Base-by-base conservation (phyloP, 1,139 yeast species). In the Lodderomyces orthopsilosis region DNA sequence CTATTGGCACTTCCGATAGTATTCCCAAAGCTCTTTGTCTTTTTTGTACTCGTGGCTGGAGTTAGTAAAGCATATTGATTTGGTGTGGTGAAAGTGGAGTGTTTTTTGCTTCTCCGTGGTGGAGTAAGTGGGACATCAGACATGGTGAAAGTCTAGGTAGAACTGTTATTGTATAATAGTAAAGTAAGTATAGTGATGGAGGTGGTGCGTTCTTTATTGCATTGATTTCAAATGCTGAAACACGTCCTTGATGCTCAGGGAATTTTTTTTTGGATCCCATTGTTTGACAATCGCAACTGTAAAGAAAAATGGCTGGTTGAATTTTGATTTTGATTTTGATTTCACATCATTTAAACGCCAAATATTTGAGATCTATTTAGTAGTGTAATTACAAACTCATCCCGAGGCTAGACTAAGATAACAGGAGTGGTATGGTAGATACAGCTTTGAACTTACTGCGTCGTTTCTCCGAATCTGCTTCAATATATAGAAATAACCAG, bases 31-130 rank as follows among this genome's bases (percentile, higher is more conserved):
- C 19, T 42, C 19, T 14, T 27, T 10, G 35, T 32, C 33, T 42
- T 42, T 18, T 42, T 42, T 5, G 44, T 30, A 18, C 37, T 35
- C 12, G 44, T 44, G 10, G 42, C 34, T 30, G 34, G 34, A 15
- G 34, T 30, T 6, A 30, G 34, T 17, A 30, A 30, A 17, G 34
- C 34, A 30, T 30, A 30, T 9, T 30, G 34, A 13, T 30, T 30
- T 14, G 34, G 34, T 19, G 34, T 30, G 34, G 34, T 15, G 19
- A 30, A 14, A 15, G 34, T 30, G n/a, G 34, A 30, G 19, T 30
- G 34, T 30, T 30, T 30, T 15, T 28, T 30, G 19, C 19, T 30
- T 13, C 34, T 30, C 34, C 34, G 6, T 30, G 34, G 34, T 15
- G 34, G 34, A 7, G 34, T 30, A 30, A 30, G 34, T 15, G 34